Conservation (phyloP, 371 early-diverging fungal species). For the Saksenaea vasiformis region DNA sequence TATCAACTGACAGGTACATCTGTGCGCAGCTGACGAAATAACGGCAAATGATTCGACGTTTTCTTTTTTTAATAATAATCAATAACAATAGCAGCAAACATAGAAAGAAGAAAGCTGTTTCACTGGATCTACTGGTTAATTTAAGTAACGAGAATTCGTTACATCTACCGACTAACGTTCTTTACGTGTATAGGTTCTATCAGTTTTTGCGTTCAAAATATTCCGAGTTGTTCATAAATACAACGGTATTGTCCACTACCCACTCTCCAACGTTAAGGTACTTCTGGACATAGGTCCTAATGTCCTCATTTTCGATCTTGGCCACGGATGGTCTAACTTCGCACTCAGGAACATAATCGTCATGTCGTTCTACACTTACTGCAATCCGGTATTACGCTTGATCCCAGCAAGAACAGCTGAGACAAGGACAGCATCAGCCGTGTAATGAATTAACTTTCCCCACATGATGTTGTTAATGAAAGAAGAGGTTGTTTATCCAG, state of each 20-base stretch:
- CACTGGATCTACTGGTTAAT: not conserved
- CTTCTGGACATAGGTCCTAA: constrained; percentile 53
- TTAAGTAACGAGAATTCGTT: not conserved
- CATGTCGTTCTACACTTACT: constrained; percentile 39
- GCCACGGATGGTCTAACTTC: constrained; percentile 50
- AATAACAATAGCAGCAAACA: not conserved
- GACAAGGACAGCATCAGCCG: constrained; percentile 73
- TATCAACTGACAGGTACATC: not conserved
- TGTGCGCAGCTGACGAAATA: not conserved
- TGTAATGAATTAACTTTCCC: constrained; percentile 63
- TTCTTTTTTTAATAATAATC: not conserved
- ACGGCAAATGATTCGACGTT: not conserved
- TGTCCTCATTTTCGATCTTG: constrained; percentile 60
- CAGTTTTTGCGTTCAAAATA: constrained; percentile 67
- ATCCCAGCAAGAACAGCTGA: constrained; percentile 79
- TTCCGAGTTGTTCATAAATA: constrained; percentile 55
- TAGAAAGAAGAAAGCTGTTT: not conserved
- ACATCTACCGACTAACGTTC: not conserved
- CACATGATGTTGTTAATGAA: constrained; percentile 38
- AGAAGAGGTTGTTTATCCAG: not conserved
- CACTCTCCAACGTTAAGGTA: constrained; percentile 73
- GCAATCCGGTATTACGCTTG: constrained; percentile 68
- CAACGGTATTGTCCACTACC: constrained; percentile 60
- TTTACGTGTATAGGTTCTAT: not conserved
- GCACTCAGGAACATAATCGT: not conserved